Evolutionary conservation across 208 protist species (phyloP), one percentile per base, ranked within the genome.

Genomic region (Trypanosoma congolense): DNA sequence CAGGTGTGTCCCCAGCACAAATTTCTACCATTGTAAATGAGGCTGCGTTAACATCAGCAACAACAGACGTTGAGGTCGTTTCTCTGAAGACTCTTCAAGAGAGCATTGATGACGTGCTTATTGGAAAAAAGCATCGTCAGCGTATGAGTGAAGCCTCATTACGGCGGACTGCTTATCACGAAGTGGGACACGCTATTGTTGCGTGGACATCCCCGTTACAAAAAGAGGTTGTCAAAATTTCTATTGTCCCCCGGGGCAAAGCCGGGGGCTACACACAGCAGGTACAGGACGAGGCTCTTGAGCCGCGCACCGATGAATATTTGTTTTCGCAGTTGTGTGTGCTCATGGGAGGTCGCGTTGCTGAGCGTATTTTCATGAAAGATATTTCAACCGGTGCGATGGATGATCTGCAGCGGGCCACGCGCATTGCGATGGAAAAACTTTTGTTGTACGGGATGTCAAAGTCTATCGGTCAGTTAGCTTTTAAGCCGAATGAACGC

Each of bases 1-100:
- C 92, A 4, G 92, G 92, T 49, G 80, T 96, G 16, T 89, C 85
- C 10, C 92, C 96, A 5, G 97, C 97, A 1, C 94, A 98, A 59
- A 97, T 99, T 46, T 64, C 95, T 10, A 98, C 97, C 38, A 95
- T 99, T 26, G 92, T 96, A 50, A 99, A 99, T 67, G 97, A 99
- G 65, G 97, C 94, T 22, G 97, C 97, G 25, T 64, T 97, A 19
- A 87, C 64, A 29, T 83, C 93, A 0, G 96, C 93, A 1, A 83
- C 95, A 53, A 41, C 72, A 16, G 87, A 78, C 4, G 58, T 75
- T 35, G 73, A 89, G 33, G 79, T 88, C 33, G 88, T 96, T 25
- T 71, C 85, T 8, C 55, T 90, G 16, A 75, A 75, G 12, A 69
- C 71, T 25, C 69, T 96, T 46, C 87, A 91, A 56, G 77, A 93